These are phyloP conservation scores for Phytophthora agathidicida DNA, from an alignment of 352 stramenopile genomes.

Conservation along the genomic window DNA sequence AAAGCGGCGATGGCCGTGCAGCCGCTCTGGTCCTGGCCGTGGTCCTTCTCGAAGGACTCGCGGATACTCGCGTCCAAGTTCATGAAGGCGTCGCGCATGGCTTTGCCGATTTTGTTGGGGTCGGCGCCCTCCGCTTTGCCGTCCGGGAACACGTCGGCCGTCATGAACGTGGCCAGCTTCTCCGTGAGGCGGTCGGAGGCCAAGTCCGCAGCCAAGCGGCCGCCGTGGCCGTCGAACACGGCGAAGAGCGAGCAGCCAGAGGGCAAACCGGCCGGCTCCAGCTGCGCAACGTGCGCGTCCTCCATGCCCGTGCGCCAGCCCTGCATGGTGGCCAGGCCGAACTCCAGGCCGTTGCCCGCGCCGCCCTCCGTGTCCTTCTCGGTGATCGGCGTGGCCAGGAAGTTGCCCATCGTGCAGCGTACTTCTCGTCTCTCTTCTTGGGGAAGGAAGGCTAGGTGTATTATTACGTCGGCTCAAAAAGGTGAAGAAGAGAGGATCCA, in stretches of 20 bases:
- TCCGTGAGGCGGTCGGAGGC: constrained; percentile 49
- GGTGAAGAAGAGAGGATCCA: constrained; percentile 16
- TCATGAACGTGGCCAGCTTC: constrained; percentile 44
- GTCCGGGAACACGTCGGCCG: constrained; percentile 39
- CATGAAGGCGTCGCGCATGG: constrained; percentile 71
- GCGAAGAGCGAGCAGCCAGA: constrained; percentile 70
- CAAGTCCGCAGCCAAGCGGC: constrained; percentile 59
- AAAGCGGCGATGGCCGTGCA: constrained; percentile 82
- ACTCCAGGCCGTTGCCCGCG: constrained; percentile 62
- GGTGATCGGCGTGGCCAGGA: constrained; percentile 75
- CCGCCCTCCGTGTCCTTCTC: constrained; percentile 73
- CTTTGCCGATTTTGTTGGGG: constrained; percentile 61
- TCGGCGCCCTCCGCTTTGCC: constrained; percentile 38
- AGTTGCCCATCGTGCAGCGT: constrained; percentile 72
- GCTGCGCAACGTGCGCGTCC: constrained; percentile 70
- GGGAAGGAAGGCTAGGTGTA: no score
- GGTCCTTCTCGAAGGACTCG: constrained; percentile 48
- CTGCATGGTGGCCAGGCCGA: constrained; percentile 79
- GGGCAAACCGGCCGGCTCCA: constrained; percentile 52
- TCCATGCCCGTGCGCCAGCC: constrained; percentile 87
- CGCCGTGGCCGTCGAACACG: constrained; percentile 84
- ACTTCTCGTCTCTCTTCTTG: no score
- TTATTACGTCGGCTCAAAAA: constrained; percentile 13
- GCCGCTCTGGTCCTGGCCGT: constrained; percentile 70
- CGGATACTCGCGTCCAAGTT: constrained; percentile 67